phyloP scores from a whole-genome alignment of 768 basidiomycete species.

The Cystoderma amianthinum region DNA sequence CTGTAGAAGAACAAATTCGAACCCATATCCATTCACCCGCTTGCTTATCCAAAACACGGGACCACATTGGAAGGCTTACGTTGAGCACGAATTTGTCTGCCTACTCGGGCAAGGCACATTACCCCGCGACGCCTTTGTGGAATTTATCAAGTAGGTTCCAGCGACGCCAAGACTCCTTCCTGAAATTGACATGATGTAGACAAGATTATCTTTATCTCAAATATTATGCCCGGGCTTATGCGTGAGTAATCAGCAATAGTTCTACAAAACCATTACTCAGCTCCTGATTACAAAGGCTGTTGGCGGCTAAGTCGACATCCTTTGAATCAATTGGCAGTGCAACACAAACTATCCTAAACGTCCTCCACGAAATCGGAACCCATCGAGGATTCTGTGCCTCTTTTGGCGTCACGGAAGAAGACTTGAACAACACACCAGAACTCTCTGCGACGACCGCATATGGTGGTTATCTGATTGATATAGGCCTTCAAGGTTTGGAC shows the following conservation, averaged over 20 bases:
- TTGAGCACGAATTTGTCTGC: conserved; percentile 80
- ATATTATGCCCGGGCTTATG: conserved; percentile 82
- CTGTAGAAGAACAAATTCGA: conserved; percentile 44
- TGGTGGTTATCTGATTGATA: conserved; percentile 78
- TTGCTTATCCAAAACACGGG: conserved; percentile 54
- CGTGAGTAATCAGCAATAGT: conserved; percentile 35
- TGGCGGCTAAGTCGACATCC: conserved; percentile 69
- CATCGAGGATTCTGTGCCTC: conserved; percentile 66
- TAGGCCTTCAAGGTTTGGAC: conserved; percentile 56
- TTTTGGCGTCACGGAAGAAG: conserved; percentile 59
- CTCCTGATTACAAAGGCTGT: conserved; percentile 40
- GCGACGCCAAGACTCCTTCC: background rate
- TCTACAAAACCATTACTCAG: background rate
- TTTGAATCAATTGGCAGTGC: conserved; percentile 59
- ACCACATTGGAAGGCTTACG: conserved; percentile 62
- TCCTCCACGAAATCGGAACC: conserved; percentile 64
- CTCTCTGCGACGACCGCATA: conserved; percentile 76
- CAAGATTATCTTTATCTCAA: conserved; percentile 80
- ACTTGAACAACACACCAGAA: conserved; percentile 59
- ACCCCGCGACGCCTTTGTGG: conserved; percentile 56
- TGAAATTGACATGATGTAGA: conserved; percentile 23
- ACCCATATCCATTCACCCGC: conserved; percentile 65
- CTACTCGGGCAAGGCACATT: conserved; percentile 71
- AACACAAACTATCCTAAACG: conserved; percentile 52
- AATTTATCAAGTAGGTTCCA: conserved; percentile 74